Evolutionary conservation across 164 flowering plant species (phyloP), one percentile per base, ranked within the genome.

Genomic region (Aristolochia californica): DNA sequence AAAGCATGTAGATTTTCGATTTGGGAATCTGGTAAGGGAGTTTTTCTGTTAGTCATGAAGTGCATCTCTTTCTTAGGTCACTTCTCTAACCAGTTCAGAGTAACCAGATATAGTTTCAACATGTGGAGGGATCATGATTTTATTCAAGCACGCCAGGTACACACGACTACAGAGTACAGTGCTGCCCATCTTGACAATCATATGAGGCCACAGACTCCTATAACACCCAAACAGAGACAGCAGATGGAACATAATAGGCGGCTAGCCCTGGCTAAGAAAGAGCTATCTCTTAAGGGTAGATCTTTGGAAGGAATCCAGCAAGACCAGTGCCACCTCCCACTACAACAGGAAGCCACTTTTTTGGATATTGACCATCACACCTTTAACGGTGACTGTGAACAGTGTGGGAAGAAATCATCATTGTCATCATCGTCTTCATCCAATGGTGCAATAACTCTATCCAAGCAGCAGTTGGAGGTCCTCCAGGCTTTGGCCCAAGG

Each of bases 391-490:
- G 20, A 54, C n/a, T 27, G 17, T 54, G 28, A 11, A 26, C 56
- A 26, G 28, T 28, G 43, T 24, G 18, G 26, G 56, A 14, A 54
- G 43, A 12, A 15, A 54, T 27, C 40, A 5, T 3, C 54, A 50
- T 50, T 8, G 15, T 13, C 15, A 22, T 23, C 5, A 14, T 23
- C 54, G 1, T 11, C 26, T 11, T 23, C 54, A 10, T 23, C 12
- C 23, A 50, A 27, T 4, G 28, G 56, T 5, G 5, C 18, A 3
- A 34, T 60, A 27, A 51, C 50, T 28, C 34, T 56, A 72, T 70
- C 78, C 3, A 71, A 67, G 12, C 66, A 81, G 45, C 85, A 83
- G 60, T 9, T 58, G 25, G 43, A 21, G 24, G 63, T 76, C 1
- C 23, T 79, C 28, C 50, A 61, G 2, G 75, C 81, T 12, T 61